A percentile compares a stretch with the other conserved stretches of the same genome.
phyloP scores from a whole-genome alignment of 2,329 filamentous ascomycete species.

The Botrytis galanthina region DNA sequence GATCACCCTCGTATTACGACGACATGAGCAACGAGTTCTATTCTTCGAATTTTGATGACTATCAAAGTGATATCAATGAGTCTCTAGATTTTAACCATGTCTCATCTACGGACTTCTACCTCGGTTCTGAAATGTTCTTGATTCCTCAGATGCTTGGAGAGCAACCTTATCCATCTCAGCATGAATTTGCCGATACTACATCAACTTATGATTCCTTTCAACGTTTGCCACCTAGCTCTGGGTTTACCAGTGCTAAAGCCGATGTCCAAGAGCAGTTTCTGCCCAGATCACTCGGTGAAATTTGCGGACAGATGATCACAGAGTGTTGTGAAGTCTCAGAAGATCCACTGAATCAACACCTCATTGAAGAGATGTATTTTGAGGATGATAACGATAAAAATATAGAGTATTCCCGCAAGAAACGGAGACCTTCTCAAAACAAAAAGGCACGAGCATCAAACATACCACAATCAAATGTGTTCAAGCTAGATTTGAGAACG shows the following conservation, averaged over 20 bases:
- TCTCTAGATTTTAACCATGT: neutral
- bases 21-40: constrained; percentile 13
- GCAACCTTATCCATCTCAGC: neutral
- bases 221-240: neutral
- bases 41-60: neutral
- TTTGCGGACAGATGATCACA: neutral
- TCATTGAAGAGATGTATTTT: neutral
- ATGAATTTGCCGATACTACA: neutral
- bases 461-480: neutral
- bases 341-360: neutral
- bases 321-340: neutral
- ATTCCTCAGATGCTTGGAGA: constrained; percentile 8
- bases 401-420: neutral
- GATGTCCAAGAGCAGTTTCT: neutral
- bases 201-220: neutral
- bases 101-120: constrained; percentile 5
- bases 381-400: neutral
- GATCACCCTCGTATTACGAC: neutral
- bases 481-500: constrained; percentile 12
- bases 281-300: neutral
- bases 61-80: neutral
- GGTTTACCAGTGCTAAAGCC: neutral
- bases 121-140: constrained; percentile 7
- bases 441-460: neutral
- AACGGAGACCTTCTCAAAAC: neutral